phyloP scores from a whole-genome alignment of 1,284 basidiomycete genomes.

The Boletus coffeatus region DNA sequence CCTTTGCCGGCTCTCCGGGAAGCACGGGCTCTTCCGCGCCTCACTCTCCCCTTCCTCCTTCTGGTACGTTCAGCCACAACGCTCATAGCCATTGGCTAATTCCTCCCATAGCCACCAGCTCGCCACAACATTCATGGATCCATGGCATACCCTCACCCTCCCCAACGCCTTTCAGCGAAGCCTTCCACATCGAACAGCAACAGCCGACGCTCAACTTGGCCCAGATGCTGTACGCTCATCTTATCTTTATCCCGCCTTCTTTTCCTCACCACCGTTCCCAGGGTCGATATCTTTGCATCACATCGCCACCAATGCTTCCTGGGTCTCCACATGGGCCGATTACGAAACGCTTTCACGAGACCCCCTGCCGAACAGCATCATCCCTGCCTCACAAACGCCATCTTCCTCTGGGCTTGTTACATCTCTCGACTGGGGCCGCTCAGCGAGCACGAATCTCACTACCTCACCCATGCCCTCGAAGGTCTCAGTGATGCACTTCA shows the following conservation, averaged over 20 bases:
- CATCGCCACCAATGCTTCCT: constrained; percentile 70
- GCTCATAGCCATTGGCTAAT: constrained; percentile 19
- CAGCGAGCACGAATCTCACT: constrained; percentile 62
- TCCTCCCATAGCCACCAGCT: constrained; percentile 18
- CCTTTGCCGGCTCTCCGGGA: constrained; percentile 52
- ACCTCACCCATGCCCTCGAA: constrained; percentile 55
- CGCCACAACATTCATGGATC: constrained; percentile 30
- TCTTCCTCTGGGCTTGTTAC: constrained; percentile 77
- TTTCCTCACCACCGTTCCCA: constrained; percentile 27
- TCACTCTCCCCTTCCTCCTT: constrained; percentile 54
- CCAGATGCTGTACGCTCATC: constrained; percentile 53
- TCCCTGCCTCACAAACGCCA: constrained; percentile 68
- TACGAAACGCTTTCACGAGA: constrained; percentile 52
- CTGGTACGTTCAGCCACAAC: constrained; percentile 36
- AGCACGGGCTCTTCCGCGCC: constrained; percentile 52
- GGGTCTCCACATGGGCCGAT: constrained; percentile 56
- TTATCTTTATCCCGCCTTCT: constrained; percentile 2
- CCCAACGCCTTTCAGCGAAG: constrained; percentile 46
- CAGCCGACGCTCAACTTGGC: constrained; percentile 58
- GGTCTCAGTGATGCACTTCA: constrained; percentile 56
- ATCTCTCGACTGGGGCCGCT: constrained; percentile 64
- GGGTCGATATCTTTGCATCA: constrained; percentile 69
- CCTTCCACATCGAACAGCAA: constrained; percentile 45
- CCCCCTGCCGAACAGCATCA: constrained; percentile 57
- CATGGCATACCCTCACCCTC: constrained; percentile 39